These are phyloP conservation scores for Hirsutella minnesotensis DNA, from an alignment of 2,329 filamentous ascomycete species.

Conservation along the genomic window DNA sequence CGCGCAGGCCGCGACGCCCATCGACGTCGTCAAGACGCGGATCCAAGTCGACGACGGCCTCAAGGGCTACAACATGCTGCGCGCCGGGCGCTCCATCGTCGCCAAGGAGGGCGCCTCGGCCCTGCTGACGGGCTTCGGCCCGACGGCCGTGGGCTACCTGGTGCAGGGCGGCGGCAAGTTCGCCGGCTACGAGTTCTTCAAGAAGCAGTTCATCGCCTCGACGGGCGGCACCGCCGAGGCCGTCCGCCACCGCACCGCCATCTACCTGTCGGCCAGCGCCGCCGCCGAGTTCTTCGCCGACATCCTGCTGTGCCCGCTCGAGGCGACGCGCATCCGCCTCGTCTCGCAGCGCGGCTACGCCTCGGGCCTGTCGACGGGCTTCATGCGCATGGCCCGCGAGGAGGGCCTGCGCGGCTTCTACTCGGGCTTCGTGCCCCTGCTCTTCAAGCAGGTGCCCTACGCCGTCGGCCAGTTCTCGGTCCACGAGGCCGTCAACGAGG, in stretches of 20 bases:
- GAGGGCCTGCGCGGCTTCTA: conserved; percentile 79
- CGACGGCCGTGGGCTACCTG: conserved; percentile 79
- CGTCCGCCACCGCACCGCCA: conserved; percentile 31
- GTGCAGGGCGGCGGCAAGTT: conserved; percentile 87
- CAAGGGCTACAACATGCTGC: conserved; percentile 76
- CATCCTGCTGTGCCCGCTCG: conserved; percentile 78
- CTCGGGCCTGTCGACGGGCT: conserved; percentile 57
- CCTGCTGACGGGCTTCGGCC: conserved; percentile 72
- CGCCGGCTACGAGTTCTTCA: conserved; percentile 89
- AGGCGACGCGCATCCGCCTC: conserved; percentile 69
- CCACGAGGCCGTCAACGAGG: conserved; percentile 77
- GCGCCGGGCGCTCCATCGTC: conserved; percentile 68
- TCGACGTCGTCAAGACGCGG: conserved; percentile 73
- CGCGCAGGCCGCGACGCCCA: conserved; percentile 42
- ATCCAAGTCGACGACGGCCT: conserved; percentile 80
- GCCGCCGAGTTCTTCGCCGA: conserved; percentile 63
- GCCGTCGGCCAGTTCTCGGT: conserved; percentile 92
- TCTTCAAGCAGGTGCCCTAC: conserved; percentile 86
- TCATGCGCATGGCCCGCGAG: conserved; percentile 61
- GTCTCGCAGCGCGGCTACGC: conserved; percentile 75
- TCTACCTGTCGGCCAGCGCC: conserved; percentile 65
- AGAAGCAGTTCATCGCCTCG: conserved; percentile 68
- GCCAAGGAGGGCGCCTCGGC: conserved; percentile 67
- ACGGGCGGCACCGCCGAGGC: conserved; percentile 41
- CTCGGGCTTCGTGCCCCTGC: conserved; percentile 76